phyloP scores from a whole-genome alignment of 306 rosid genomes.

The Trichosanthes truncata region DNA sequence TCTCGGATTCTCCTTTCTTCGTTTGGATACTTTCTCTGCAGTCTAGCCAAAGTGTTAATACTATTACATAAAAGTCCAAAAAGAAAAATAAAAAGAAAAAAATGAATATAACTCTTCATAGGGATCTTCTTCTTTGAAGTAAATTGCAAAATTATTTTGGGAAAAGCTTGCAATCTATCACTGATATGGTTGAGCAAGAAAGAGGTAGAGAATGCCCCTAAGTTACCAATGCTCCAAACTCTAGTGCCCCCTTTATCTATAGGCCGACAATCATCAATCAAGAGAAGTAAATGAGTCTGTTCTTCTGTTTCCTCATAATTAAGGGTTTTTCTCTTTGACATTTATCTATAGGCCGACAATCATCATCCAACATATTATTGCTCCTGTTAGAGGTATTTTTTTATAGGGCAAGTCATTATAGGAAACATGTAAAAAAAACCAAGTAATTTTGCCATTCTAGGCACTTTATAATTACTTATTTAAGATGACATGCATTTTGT shows the following conservation, averaged over 20 bases:
- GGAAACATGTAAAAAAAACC: background rate
- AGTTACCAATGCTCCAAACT: background rate
- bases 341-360: no score
- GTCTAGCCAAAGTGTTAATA: background rate
- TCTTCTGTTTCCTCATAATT: background rate
- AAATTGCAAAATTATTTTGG: background rate
- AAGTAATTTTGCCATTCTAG: background rate
- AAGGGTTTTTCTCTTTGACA: background rate
- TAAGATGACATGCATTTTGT: background rate
- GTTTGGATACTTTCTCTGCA: background rate
- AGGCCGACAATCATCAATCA: background rate
- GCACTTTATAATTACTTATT: background rate
- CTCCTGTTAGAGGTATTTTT: background rate
- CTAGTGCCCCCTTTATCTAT: background rate
- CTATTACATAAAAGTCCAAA: background rate
- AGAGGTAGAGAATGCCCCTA: background rate
- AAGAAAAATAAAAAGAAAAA: background rate
- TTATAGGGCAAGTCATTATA: background rate
- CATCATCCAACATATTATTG: background rate
- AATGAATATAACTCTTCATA: background rate
- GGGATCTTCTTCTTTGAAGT: background rate
- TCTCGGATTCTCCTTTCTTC: background rate
- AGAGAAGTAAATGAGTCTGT: background rate
- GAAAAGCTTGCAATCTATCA: background rate
- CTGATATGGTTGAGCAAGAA: background rate